A percentile compares a stretch with the other conserved stretches of the same genome.
Evolutionary conservation across 2,329 filamentous ascomycete species (phyloP).

Genomic region (Coniosporium tulheliwenetii): DNA sequence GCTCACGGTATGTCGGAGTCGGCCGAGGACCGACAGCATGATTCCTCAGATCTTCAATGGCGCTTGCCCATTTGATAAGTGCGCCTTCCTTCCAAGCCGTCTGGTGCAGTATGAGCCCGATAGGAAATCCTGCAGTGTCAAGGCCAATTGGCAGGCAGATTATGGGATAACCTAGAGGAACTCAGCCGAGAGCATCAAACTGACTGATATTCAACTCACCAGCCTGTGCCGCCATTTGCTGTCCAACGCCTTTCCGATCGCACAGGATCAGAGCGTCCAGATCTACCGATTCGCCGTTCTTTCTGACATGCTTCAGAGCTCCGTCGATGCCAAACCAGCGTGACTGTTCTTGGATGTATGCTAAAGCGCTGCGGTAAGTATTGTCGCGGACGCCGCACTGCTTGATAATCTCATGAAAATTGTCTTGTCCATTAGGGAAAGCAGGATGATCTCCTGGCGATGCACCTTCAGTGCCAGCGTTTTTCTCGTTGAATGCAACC

Average conservation of each 20-base stretch:
- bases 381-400: slow-evolving; percentile 8
- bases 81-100: slow-evolving; percentile 13
- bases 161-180: slow-evolving; percentile 11
- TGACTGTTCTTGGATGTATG: slow-evolving; percentile 12
- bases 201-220: neutral
- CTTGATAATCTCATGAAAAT: slow-evolving; percentile 5
- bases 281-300: slow-evolving; percentile 12
- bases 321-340: slow-evolving; percentile 15
- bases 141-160: slow-evolving; percentile 15
- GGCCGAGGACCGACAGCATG: slow-evolving; percentile 6
- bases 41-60: slow-evolving; percentile 14
- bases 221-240: slow-evolving; percentile 17
- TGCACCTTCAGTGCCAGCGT: slow-evolving; percentile 10
- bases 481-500: slow-evolving; percentile 7
- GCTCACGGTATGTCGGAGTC: slow-evolving; percentile 9
- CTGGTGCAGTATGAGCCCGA: slow-evolving; percentile 37
- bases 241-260: slow-evolving; percentile 13
- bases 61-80: slow-evolving; percentile 26
- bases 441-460: slow-evolving; percentile 10
- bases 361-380: slow-evolving; percentile 11
- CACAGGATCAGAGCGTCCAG: slow-evolving; percentile 15
- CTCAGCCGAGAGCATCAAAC: neutral
- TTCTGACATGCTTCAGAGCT: slow-evolving; percentile 6
- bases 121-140: slow-evolving; percentile 38
- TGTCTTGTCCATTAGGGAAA: slow-evolving; percentile 13